These are phyloP conservation scores for Chaetomium cochliodes DNA, from an alignment of 495 filamentous ascomycete genomes.

Conservation along the genomic window DNA sequence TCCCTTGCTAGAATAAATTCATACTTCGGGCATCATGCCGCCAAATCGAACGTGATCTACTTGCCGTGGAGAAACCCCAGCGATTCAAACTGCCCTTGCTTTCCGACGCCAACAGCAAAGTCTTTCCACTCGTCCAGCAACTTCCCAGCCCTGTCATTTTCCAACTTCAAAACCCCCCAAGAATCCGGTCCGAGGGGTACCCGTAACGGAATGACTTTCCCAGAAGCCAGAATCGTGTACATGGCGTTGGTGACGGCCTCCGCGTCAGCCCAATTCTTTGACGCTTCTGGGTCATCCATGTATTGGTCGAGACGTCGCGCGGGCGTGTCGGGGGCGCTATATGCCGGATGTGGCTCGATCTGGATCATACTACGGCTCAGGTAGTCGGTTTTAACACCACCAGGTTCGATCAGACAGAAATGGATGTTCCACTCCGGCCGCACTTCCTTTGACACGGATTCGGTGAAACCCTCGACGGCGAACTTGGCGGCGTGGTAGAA, in stretches of 20 bases:
- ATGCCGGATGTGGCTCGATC: slow-evolving; percentile 31
- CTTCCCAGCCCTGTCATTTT: slow-evolving; percentile 36
- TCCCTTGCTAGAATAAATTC: no score
- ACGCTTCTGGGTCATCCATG: neutral
- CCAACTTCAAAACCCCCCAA: slow-evolving; percentile 41
- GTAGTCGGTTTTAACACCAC: slow-evolving; percentile 29
- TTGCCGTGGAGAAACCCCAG: neutral
- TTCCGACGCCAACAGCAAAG: slow-evolving; percentile 36
- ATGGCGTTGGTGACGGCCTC: neutral
- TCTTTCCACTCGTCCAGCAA: slow-evolving; percentile 41
- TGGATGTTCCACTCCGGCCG: slow-evolving; percentile 53
- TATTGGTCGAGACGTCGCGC: neutral
- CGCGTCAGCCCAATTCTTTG: neutral
- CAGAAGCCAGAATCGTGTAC: slow-evolving; percentile 13
- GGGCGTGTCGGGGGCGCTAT: slow-evolving; percentile 39
- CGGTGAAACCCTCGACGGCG: slow-evolving; percentile 57
- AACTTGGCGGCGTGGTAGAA: slow-evolving; percentile 60
- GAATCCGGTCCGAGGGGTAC: slow-evolving; percentile 46
- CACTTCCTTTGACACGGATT: slow-evolving; percentile 52
- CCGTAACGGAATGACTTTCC: slow-evolving; percentile 43
- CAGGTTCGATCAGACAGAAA: slow-evolving; percentile 50
- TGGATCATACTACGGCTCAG: slow-evolving; percentile 33
- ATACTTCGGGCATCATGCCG: no score
- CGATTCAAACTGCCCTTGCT: slow-evolving; percentile 23
- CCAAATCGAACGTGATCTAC: neutral